Evolutionary conservation across 345 rosid species (phyloP).

Genomic region (Hibiscus trionum): DNA sequence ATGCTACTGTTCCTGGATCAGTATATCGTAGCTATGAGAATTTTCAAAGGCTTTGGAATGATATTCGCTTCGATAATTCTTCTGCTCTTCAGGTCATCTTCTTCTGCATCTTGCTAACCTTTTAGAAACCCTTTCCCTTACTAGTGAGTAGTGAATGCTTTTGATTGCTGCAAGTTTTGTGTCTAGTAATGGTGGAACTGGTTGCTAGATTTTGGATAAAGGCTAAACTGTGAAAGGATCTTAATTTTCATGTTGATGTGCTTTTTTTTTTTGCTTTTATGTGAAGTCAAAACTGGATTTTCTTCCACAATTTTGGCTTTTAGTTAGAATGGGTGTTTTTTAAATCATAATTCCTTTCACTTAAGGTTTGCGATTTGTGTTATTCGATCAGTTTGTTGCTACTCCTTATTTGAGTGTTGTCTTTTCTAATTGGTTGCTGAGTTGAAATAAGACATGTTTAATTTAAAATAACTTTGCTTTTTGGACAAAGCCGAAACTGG

Average conservation of each 20-base stretch:
- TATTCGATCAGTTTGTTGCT: too few species aligned
- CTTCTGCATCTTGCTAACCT: too few species aligned
- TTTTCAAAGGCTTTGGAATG: constrained; percentile 60
- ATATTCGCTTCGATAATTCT: constrained; percentile 61
- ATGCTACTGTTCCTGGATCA: constrained; percentile 49
- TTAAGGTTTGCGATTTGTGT: too few species aligned
- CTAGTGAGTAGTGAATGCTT: background rate
- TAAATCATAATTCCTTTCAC: background rate
- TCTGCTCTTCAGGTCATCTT: constrained; percentile 49
- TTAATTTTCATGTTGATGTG: background rate
- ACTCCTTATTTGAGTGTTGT: too few species aligned
- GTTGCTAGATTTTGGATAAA: background rate
- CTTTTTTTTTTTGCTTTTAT: background rate
- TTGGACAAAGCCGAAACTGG: background rate
- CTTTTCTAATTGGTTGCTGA: background rate
- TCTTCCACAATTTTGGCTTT: background rate
- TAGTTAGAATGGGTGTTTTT: background rate
- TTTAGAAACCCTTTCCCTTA: too few species aligned
- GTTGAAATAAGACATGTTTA: background rate
- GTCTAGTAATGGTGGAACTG: background rate
- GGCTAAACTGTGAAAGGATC: background rate
- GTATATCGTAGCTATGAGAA: constrained; percentile 74
- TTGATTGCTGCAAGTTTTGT: background rate
- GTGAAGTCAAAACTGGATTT: background rate
- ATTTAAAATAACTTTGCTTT: background rate